These are phyloP conservation scores for Cyclotella baltica DNA, from an alignment of 108 stramenopile genomes.

Conservation along the genomic window DNA sequence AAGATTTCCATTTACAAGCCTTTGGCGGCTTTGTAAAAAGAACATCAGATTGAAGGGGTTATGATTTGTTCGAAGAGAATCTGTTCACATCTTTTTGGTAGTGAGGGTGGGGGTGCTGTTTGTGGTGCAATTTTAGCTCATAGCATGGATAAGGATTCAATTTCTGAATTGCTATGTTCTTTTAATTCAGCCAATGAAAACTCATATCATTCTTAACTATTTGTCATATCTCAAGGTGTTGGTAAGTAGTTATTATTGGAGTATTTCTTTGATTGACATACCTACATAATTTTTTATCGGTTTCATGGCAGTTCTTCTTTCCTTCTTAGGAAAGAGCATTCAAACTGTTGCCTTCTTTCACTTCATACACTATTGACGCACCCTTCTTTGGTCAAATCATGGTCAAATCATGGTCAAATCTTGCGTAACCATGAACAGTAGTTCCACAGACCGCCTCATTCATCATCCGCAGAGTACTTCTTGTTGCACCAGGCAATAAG, in stretches of 20 bases:
- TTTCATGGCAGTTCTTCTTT: too few species aligned
- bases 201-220: too few species aligned
- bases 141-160: constrained; percentile 71
- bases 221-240: too few species aligned
- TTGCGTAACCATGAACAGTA: constrained; percentile 6
- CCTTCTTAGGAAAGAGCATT: constrained; percentile 53
- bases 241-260: too few species aligned
- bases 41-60: constrained; percentile 78
- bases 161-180: too few species aligned
- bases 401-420: constrained; percentile 30
- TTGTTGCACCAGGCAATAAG: constrained; percentile 66
- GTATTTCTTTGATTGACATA: too few species aligned
- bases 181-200: too few species aligned
- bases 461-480: constrained; percentile 54
- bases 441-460: constrained; percentile 29
- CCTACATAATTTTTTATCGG: too few species aligned
- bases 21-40: constrained; percentile 61
- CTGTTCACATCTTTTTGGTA: constrained; percentile 59
- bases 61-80: constrained; percentile 73
- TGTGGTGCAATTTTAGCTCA: constrained; percentile 83
- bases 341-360: constrained; percentile 56
- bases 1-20: constrained; percentile 51
- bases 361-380: constrained; percentile 70
- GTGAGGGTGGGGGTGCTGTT: constrained; percentile 8
- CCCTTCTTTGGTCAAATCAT: too few species aligned